Base-by-base conservation (phyloP, 1,284 basidiomycete species). In the Mycena sp. region DNA sequence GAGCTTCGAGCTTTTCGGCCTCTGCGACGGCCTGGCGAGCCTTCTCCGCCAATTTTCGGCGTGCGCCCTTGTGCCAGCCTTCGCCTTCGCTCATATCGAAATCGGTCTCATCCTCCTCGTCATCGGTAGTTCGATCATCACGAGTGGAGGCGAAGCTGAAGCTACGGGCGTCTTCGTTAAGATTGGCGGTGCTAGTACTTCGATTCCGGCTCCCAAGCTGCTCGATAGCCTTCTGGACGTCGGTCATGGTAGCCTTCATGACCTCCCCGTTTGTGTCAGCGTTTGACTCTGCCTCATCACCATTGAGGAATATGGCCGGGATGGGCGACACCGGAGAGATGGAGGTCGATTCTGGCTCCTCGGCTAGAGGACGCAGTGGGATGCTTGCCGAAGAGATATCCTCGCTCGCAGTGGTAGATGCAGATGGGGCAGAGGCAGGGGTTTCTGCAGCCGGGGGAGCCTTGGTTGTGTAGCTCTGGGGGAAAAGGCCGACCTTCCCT, bases 401-500 rank as follows among this genome's bases (percentile, higher is more conserved):
- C n/a, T n/a, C n/a, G n/a, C n/a, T n/a, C n/a, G 28, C 70, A 59
- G 21, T 70, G 60, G 46, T 76, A 69, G 48, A 79, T 70, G n/a
- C 11, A 3, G 71, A 64, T 10, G 21, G 16, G n/a, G 53, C 19
- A 17, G 58, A 71, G 53, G 52, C 65, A 72, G n/a, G n/a, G n/a
- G n/a, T 49, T n/a, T n/a, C 40, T 65, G 49, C 49, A 9, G 44
- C 40, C 16, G 74, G 25, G 10, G 73, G 64, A 1, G 82, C 83
- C 5, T 87, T 79, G 0, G 92, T 85, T 3, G 96, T 98, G 76
- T 99, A 99, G 65, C 89, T 91, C 70, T 93, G 87, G 4, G 97
- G 98, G 74, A 99, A 99, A 10, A 99, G 83, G 10, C 97, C 97
- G 26, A 87, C 81, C 74, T 91, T 90, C 6, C 96, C 96, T 28